These are phyloP conservation scores for Aspergillus baeticus DNA, from an alignment of 495 filamentous ascomycete species.

Conservation along the genomic window DNA sequence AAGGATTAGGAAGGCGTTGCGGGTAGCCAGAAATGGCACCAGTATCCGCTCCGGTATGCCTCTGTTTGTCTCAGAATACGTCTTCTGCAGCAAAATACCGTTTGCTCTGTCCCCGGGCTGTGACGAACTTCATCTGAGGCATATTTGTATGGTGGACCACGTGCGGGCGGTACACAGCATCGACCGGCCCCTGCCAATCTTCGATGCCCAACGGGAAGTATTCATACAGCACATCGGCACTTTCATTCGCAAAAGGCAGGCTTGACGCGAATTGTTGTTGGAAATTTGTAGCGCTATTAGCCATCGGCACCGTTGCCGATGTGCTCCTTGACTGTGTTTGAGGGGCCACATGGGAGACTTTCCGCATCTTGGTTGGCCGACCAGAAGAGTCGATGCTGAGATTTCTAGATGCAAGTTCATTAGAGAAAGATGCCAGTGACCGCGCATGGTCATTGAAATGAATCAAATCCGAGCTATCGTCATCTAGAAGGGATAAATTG, in stretches of 20 bases:
- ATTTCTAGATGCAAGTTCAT: constrained; percentile 28
- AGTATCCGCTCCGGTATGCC: background rate
- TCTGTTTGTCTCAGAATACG: constrained; percentile 34
- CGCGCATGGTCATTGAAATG: constrained; percentile 23
- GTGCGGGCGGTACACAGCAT: constrained; percentile 89
- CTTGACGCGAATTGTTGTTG: constrained; percentile 39
- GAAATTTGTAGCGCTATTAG: constrained; percentile 40
- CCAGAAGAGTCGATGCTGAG: constrained; percentile 28
- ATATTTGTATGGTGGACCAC: constrained; percentile 86
- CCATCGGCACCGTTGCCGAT: constrained; percentile 34
- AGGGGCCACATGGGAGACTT: constrained; percentile 35
- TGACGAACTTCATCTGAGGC: constrained; percentile 72
- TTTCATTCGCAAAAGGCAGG: constrained; percentile 62
- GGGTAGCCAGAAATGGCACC: background rate
- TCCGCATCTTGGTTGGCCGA: constrained; percentile 45
- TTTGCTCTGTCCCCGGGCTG: constrained; percentile 68
- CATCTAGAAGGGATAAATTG: constrained; percentile 72
- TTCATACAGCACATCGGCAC: constrained; percentile 80
- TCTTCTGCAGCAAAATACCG: constrained; percentile 77
- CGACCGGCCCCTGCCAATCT: constrained; percentile 90
- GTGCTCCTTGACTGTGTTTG: constrained; percentile 32
- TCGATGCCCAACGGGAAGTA: constrained; percentile 88
- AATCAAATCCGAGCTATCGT: constrained; percentile 50
- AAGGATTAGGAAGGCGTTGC: background rate
- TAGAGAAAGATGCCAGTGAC: constrained; percentile 24